These are phyloP conservation scores for Forsythia suspensa DNA, from an alignment of 257 asterid species.

Conservation along the genomic window DNA sequence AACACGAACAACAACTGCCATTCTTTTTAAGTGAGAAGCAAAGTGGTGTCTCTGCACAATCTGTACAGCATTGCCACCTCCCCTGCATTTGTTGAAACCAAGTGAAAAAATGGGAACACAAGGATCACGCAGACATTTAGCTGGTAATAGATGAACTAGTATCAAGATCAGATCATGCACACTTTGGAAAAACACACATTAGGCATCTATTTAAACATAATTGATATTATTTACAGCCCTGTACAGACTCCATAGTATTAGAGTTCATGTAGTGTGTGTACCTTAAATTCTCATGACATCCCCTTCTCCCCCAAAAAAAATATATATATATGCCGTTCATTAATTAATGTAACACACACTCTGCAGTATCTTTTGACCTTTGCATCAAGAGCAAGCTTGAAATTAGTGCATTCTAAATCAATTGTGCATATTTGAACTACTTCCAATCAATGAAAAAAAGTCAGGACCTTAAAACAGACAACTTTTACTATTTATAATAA, in stretches of 20 bases:
- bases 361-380: neutral
- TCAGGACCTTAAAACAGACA: neutral
- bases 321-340: neutral
- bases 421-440: neutral
- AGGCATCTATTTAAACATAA: neutral
- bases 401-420: neutral
- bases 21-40: slow-evolving; percentile 93
- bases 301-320: neutral
- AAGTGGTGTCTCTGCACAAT: slow-evolving; percentile 98
- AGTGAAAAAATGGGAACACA: slow-evolving; percentile 23
- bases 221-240: neutral
- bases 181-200: neutral
- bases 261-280: neutral
- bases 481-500: neutral
- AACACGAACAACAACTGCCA: slow-evolving; percentile 93
- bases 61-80: slow-evolving; percentile 82
- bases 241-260: neutral
- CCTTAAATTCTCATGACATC: neutral
- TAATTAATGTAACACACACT: neutral
- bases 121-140: slow-evolving; percentile 9
- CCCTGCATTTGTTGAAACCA: slow-evolving; percentile 58
- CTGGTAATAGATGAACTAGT: slow-evolving; percentile 6
- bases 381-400: neutral
- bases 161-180: slow-evolving; percentile 3
- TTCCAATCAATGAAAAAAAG: neutral